phyloP scores from a whole-genome alignment of 31 red algal species.

The Pterothamnion heteromorphum region DNA sequence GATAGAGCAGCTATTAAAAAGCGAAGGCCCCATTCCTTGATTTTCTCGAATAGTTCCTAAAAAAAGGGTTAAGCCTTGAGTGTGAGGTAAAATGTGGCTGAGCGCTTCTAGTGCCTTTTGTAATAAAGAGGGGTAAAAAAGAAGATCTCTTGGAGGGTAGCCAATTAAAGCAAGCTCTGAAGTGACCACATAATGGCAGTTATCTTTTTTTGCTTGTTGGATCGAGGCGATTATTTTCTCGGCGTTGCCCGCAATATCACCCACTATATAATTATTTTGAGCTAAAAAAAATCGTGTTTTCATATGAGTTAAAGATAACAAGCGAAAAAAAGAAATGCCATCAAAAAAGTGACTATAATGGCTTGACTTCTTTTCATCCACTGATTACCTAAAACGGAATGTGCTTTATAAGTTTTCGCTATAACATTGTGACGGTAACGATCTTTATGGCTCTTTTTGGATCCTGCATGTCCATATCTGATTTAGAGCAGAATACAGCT shows the following conservation, averaged over 20 bases:
- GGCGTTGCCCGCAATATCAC: constrained; percentile 15
- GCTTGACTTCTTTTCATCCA: not conserved
- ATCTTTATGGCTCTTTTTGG: not conserved
- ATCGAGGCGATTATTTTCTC: not conserved
- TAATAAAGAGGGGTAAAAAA: not conserved
- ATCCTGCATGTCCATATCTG: not conserved
- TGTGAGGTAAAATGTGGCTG: not conserved
- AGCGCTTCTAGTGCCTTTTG: not conserved
- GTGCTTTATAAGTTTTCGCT: not conserved
- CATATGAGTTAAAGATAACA: not conserved
- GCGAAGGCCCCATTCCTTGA: not conserved
- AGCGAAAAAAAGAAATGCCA: not conserved
- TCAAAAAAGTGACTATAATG: not conserved
- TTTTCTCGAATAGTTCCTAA: not conserved
- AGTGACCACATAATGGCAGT: not conserved
- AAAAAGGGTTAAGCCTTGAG: not conserved
- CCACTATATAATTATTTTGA: not conserved
- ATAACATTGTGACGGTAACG: not conserved
- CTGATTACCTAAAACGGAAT: not conserved
- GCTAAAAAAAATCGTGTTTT: not conserved
- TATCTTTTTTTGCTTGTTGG: not conserved
- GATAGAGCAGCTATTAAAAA: not conserved
- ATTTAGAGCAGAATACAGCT: too few species aligned
- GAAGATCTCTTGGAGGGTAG: constrained; percentile 23
- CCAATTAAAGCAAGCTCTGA: not conserved